phyloP scores from a whole-genome alignment of 2,329 filamentous ascomycete species.

The Cercospora sp. region DNA sequence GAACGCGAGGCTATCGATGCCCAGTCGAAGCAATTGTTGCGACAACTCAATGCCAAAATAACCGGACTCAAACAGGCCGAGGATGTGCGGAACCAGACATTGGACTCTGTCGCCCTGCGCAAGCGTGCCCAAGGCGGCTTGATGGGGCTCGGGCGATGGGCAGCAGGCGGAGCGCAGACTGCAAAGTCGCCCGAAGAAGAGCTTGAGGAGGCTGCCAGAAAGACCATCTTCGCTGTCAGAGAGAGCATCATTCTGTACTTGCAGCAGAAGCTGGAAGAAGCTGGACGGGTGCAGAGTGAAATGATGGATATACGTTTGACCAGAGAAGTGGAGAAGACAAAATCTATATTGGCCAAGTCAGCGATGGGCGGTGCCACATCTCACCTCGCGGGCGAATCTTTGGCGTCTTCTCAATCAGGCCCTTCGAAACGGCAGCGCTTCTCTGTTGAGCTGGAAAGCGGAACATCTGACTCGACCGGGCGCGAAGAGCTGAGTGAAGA shows the following conservation, averaged over 20 bases:
- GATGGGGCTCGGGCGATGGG: constrained; percentile 70
- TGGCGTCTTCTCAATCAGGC: constrained; percentile 5
- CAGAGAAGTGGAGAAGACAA: constrained; percentile 84
- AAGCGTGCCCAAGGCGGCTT: constrained; percentile 64
- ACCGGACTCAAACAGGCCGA: constrained; percentile 78
- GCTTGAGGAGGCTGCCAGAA: constrained; percentile 68
- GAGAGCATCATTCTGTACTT: constrained; percentile 85
- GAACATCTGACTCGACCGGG: constrained; percentile 1
- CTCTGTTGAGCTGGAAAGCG: constrained; percentile 13
- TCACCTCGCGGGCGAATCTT: constrained; percentile 9
- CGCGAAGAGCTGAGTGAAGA: constrained; percentile 66
- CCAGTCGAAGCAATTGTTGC: constrained; percentile 79
- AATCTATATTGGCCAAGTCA: constrained; percentile 74
- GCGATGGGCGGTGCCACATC: constrained; percentile 22
- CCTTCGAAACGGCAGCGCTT: constrained; percentile 7
- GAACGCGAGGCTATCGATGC: constrained; percentile 86
- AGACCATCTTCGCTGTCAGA: constrained; percentile 67
- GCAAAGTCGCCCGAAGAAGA: constrained; percentile 67
- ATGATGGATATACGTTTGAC: constrained; percentile 92
- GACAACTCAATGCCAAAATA: constrained; percentile 81
- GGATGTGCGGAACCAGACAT: constrained; percentile 74
- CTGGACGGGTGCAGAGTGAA: constrained; percentile 73
- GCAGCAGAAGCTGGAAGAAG: constrained; percentile 71
- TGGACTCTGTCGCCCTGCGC: constrained; percentile 67
- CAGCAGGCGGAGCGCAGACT: constrained; percentile 51